Evolutionary conservation across 176 grass and related monocot genomes (phyloP).

Genomic region (Carex cristatella): DNA sequence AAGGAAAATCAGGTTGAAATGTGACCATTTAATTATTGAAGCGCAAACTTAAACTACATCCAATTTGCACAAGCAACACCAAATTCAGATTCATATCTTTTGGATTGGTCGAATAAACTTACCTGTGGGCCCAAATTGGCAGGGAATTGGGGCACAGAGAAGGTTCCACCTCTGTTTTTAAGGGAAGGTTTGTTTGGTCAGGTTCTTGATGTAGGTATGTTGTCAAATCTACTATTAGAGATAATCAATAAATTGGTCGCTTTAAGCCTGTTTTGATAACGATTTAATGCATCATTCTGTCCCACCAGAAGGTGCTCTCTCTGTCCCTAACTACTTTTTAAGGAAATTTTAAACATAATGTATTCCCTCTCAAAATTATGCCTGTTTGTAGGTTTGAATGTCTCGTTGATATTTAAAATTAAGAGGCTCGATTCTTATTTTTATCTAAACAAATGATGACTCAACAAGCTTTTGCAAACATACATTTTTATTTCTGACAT

Average conservation of each 20-base stretch:
- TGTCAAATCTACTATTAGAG: constrained; percentile 4
- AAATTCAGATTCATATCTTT: not conserved
- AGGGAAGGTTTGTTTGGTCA: constrained; percentile 13
- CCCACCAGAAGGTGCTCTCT: not conserved
- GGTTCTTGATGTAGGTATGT: not conserved
- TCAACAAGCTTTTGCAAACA: too few relatives aligned
- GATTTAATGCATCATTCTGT: not conserved
- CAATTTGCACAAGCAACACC: not conserved
- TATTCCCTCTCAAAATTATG: not conserved
- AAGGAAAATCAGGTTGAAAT: not conserved
- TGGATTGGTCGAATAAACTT: not conserved
- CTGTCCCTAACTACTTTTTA: not conserved
- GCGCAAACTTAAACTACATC: not conserved
- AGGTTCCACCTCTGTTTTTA: constrained; percentile 5
- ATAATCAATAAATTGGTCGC: constrained; percentile 1
- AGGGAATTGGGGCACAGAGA: not conserved
- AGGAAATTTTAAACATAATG: not conserved
- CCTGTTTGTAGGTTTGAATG: too few relatives aligned
- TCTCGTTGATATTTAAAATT: too few relatives aligned
- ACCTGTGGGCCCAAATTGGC: not conserved
- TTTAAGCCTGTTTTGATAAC: constrained; percentile 16
- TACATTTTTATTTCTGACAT: too few relatives aligned
- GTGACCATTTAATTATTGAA: not conserved
- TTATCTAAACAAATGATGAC: too few relatives aligned
- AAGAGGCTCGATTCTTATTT: too few relatives aligned